Base-by-base conservation (phyloP, 1,284 basidiomycete species). In the Stereum hirsutum region DNA sequence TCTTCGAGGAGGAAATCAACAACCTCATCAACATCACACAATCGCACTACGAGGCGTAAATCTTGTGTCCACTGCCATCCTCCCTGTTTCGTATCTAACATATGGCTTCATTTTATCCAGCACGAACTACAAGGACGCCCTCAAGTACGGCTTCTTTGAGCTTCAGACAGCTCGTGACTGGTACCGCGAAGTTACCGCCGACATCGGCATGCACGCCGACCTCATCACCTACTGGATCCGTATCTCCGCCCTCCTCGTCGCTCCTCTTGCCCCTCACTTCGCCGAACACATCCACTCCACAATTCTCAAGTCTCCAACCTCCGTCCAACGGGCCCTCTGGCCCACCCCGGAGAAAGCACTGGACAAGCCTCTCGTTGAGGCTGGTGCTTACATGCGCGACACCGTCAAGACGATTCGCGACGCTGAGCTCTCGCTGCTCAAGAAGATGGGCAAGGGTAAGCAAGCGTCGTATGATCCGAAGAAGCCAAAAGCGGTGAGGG, bases 81-180 rank as follows among this genome's bases (percentile, higher is more conserved):
- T 45, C 21, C 44, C 45, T 12, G 15, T 39, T 14, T 15, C 21
- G 10, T 3, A 38, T 35, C 3, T n/a, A n/a, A n/a, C 10, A 28
- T n/a, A 34, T 24, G 12, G 4, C 25, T 19, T 21, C 20, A 14
- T 11, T 31, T 7, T 28, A 46, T 44, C n/a, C 43, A 94, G 91
- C 24, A 89, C 86, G 51, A 81, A 91, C 59, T 99, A 90, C 81
- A 98, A 97, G 67, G 92, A 95, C 50, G 93, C 93, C 3, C 66
- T 97, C 52, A 97, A 98, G 66, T 83, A 76, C 49, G 95, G 94
- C 41, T 96, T 98, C 69, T 99, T 95, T 71, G 93, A 98, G 60
- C 78, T 96, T 52, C 92, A 97, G 62, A 85, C 78, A 34, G 75
- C 84, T 2, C 85, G 96, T 41, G 95, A 99, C 62, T 92, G 93